A percentile compares a stretch with the other conserved stretches of the same genome.
Evolutionary conservation across 2,329 filamentous ascomycete species (phyloP).

Genomic region (Xylariales sp.): DNA sequence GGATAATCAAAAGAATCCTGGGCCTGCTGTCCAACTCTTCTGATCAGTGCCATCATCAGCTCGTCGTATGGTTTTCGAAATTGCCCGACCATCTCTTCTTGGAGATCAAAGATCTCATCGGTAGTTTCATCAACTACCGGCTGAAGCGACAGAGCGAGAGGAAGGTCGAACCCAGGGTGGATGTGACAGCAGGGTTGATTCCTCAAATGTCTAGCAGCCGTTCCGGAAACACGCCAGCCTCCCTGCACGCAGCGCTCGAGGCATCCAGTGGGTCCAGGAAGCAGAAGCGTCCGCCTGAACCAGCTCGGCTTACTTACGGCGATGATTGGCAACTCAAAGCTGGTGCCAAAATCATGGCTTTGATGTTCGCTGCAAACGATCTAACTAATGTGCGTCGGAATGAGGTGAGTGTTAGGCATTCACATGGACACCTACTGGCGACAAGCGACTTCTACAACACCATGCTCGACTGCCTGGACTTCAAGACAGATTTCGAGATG

Average conservation of each 20-base stretch:
- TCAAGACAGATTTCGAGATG: conserved; percentile 78
- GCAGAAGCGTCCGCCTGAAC: conserved; percentile 49
- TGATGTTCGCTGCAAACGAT: conserved; percentile 80
- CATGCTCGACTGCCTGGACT: conserved; percentile 78
- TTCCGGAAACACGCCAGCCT: conserved; percentile 56
- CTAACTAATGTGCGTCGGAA: conserved; percentile 32
- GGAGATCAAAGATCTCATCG: conserved; percentile 69
- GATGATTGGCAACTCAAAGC: conserved; percentile 90
- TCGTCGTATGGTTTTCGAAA: conserved; percentile 74
- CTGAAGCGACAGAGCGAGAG: conserved; percentile 67
- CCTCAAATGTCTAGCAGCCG: conserved; percentile 67
- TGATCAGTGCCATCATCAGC: conserved; percentile 68
- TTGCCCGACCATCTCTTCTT: conserved; percentile 65
- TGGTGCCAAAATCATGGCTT: conserved; percentile 71
- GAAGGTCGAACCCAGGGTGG: conserved; percentile 53
- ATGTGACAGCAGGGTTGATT: conserved; percentile 63
- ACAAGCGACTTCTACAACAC: conserved; percentile 87
- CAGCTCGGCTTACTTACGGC: conserved; percentile 53
- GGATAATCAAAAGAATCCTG: conserved; percentile 78
- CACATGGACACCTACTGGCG: conserved; percentile 64
- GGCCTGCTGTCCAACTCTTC: conserved; percentile 75
- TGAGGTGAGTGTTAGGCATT: conserved; percentile 31
- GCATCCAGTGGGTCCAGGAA: conserved; percentile 46
- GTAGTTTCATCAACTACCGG: conserved; percentile 77
- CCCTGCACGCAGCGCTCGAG: conserved; percentile 73